Base-by-base conservation (phyloP, 345 rosid species). In the Garcia nutans region DNA sequence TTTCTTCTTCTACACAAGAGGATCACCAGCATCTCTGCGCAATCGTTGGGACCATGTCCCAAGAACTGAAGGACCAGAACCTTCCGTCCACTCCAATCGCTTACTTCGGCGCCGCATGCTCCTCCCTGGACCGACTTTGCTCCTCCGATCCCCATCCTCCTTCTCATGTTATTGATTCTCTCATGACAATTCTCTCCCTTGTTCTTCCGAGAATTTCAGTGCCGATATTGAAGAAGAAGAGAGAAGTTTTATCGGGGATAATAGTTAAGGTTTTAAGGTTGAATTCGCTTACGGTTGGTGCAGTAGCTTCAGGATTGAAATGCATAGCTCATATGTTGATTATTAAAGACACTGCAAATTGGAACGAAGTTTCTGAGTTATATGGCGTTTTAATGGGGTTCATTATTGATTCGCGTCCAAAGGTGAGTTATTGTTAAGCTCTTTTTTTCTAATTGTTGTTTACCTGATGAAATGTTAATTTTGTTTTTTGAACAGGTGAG, bases 1-100 rank as follows among this genome's bases (percentile, higher is more conserved):
- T 87, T 75, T 80, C 81, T 6, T 71, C 78, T 52, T 90, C 97
- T 6, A 65, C 76, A 12, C 83, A 87, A 56, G 91, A 90, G 19
- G 89, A 88, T 68, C 87, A 86, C 81, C 88, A 84, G 68, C 88
- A 84, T 79, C 77, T 93, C 70, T 93, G 99, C 73, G 82, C 88
- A 31, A 85, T 88, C 47, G 72, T 96, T 7, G 92, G 91, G 81
- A 84, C 89, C 76, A 87, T 96, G 81, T 79, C 95, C 24, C 96
- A 90, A 78, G 89, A 86, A 72, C 89, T 93, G 58, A 88, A 84
- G 63, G 98, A 92, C 67, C 89, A 85, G 65, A 87, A 82, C 76
- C 87, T 88, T 22, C 85, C 86, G 57, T 85, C 86, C 63, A 84
- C 87, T 6, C 90, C 96, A 1, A 70, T 89, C 65, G 92, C 97